A percentile compares a stretch with the other conserved stretches of the same genome.
phyloP scores from a whole-genome alignment of 768 basidiomycete genomes.

The Lactarius psammicola region DNA sequence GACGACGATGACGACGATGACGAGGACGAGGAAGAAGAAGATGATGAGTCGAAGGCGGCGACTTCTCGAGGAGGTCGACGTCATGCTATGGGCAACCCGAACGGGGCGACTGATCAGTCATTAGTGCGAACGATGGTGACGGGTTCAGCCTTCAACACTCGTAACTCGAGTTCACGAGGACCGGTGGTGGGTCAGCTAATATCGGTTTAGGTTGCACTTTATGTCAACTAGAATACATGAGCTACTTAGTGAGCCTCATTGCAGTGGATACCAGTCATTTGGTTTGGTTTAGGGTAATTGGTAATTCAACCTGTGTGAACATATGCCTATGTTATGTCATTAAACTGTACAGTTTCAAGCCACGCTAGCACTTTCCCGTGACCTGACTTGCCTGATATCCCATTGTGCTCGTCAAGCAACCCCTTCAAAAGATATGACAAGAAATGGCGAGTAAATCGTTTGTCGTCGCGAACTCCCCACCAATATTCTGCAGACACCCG shows the following conservation, averaged over 20 bases:
- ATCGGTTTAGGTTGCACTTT: slow-evolving; percentile 15
- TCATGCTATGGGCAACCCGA: slow-evolving; percentile 16
- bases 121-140: slow-evolving; percentile 23
- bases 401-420: slow-evolving; percentile 26
- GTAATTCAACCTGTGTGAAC: slow-evolving; percentile 28
- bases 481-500: slow-evolving; percentile 61
- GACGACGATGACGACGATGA: slow-evolving; percentile 51
- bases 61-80: slow-evolving; percentile 29
- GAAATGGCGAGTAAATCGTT: slow-evolving; percentile 57
- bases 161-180: slow-evolving; percentile 6
- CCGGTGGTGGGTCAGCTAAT: slow-evolving; percentile 24
- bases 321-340: neutral
- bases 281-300: neutral
- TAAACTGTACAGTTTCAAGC: slow-evolving; percentile 61
- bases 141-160: slow-evolving; percentile 15
- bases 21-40: slow-evolving; percentile 54
- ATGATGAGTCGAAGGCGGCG: slow-evolving; percentile 36
- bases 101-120: slow-evolving; percentile 15
- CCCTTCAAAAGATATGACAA: slow-evolving; percentile 72
- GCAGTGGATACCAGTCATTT: slow-evolving; percentile 23
- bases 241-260: slow-evolving; percentile 12
- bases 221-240: slow-evolving; percentile 20
- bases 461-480: slow-evolving; percentile 1
- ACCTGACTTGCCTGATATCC: neutral
- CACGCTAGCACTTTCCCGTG: slow-evolving; percentile 34